Conservation (phyloP, 192 early-diverging fungal genomes). For the Phycomyces nitens region DNA sequence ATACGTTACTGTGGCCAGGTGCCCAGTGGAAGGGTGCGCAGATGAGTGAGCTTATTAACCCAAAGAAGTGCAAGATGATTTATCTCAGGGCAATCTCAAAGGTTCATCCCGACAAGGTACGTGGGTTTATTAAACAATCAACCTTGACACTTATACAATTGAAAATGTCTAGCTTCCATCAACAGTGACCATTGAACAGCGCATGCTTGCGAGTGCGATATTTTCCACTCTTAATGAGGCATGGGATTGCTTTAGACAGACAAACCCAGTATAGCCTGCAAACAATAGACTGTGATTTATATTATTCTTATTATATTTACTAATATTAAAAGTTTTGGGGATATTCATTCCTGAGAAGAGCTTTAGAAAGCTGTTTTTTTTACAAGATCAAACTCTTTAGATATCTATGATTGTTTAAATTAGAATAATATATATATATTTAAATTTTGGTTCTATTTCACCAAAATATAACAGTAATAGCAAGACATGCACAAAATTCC, state of each 20-base stretch:
- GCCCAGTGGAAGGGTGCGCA: slow-evolving; percentile 69
- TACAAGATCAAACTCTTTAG: too few relatives aligned
- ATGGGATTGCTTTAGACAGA: slow-evolving; percentile 88
- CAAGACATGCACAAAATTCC: too few relatives aligned
- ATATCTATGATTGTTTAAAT: too few relatives aligned
- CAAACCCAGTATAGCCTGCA: slow-evolving; percentile 47
- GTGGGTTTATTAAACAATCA: slow-evolving; percentile 2
- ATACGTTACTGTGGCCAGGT: slow-evolving; percentile 76
- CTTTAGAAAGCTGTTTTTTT: too few relatives aligned
- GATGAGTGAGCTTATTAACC: slow-evolving; percentile 82
- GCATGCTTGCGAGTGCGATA: slow-evolving; percentile 82
- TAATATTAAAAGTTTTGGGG: too few relatives aligned
- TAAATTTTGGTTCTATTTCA: too few relatives aligned
- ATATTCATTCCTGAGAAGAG: too few relatives aligned
- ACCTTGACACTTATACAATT: slow-evolving; percentile 36
- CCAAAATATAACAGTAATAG: too few relatives aligned
- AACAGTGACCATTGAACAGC: slow-evolving; percentile 67
- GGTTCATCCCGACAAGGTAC: slow-evolving; percentile 94
- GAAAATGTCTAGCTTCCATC: slow-evolving; percentile 25
- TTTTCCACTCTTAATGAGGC: slow-evolving; percentile 89
- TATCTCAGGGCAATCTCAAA: slow-evolving; percentile 92
- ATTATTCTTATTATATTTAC: too few relatives aligned
- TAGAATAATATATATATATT: too few relatives aligned
- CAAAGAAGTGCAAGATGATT: slow-evolving; percentile 81
- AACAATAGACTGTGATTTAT: too few relatives aligned